Base-by-base conservation (phyloP, 306 rosid genomes). In the Alnus glutinosa region DNA sequence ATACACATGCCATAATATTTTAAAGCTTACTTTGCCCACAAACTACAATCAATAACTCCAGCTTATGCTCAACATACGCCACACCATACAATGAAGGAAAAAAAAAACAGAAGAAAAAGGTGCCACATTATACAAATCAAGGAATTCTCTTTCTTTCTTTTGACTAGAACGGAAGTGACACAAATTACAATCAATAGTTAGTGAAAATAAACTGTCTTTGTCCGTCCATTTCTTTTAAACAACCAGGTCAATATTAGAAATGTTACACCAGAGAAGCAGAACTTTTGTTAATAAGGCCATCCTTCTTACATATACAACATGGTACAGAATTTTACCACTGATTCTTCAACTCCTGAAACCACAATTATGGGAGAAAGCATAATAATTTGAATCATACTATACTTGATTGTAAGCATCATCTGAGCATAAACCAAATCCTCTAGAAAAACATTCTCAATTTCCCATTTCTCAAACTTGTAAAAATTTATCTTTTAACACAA, bases 391-490 rank as follows among this genome's bases (percentile, higher is more conserved):
- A 52, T 52, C 18, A 52, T 52, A 52, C 57, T 14, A 52, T 16
- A 2, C 39, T 57, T 58, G 70, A 36, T 14, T 18, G n/a, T 39
- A 76, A 70, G 76, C 52, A 8, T 2, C n/a, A 52, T 12, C 57
- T 52, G 4, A 15, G 57, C 16, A 52, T 52, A 52, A 52, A 52
- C 57, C 18, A 52, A 52, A 52, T 15, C 57, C 4, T 52, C n/a
- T 52, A 52, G 9, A 46, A 19, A 69, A 52, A 34, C 36, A 78
- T 44, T 61, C 70, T 73, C 63, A 4, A 13, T 44, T 16, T 55
- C 8, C 66, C 66, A 79, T 68, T 54, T 77, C 68, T 50, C 48
- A 50, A 71, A 70, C 28, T 62, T 61, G 39, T 36, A 15, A 76
- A 79, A 10, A 4, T 75, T 49, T 48, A 52, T 58, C 28, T 8